phyloP scores from a whole-genome alignment of 2,329 filamentous ascomycete species.

The Talaromyces sp. region DNA sequence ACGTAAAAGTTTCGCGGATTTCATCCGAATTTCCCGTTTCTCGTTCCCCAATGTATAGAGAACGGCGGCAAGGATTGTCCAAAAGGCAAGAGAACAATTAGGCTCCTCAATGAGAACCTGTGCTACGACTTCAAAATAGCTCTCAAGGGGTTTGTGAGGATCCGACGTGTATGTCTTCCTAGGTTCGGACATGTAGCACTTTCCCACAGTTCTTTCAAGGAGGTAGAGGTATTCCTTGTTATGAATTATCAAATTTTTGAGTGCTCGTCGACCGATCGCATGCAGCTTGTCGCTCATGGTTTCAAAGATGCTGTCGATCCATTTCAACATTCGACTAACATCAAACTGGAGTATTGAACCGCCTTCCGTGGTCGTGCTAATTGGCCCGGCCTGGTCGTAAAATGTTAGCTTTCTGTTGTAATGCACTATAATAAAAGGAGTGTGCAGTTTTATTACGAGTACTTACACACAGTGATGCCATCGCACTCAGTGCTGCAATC shows the following conservation, averaged over 20 bases:
- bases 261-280: slow-evolving; percentile 76
- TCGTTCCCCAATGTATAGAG: slow-evolving; percentile 92
- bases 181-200: slow-evolving; percentile 75
- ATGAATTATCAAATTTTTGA: slow-evolving; percentile 84
- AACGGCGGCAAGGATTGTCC: slow-evolving; percentile 83
- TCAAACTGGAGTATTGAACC: slow-evolving; percentile 88
- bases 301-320: slow-evolving; percentile 94
- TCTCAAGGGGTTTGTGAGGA: slow-evolving; percentile 77
- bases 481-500: slow-evolving; percentile 85
- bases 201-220: slow-evolving; percentile 82
- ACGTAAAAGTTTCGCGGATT: slow-evolving; percentile 76
- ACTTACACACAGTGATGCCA: slow-evolving; percentile 86
- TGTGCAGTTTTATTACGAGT: neutral
- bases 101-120: slow-evolving; percentile 78
- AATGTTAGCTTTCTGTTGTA: neutral
- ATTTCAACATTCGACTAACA: slow-evolving; percentile 83
- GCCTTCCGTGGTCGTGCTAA: slow-evolving; percentile 83
- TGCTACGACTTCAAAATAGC: slow-evolving; percentile 90
- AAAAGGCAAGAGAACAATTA: slow-evolving; percentile 81
- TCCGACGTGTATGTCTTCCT: slow-evolving; percentile 6
- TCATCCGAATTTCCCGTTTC: slow-evolving; percentile 80
- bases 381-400: slow-evolving; percentile 53
- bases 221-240: slow-evolving; percentile 84
- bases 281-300: slow-evolving; percentile 89
- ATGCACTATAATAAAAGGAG: neutral